Percentiles rank a stretch among this genome's conserved stretches.
These are phyloP conservation scores for Talaromyces sp. DNA, from an alignment of 2,329 filamentous ascomycete genomes.

Conservation along the genomic window DNA sequence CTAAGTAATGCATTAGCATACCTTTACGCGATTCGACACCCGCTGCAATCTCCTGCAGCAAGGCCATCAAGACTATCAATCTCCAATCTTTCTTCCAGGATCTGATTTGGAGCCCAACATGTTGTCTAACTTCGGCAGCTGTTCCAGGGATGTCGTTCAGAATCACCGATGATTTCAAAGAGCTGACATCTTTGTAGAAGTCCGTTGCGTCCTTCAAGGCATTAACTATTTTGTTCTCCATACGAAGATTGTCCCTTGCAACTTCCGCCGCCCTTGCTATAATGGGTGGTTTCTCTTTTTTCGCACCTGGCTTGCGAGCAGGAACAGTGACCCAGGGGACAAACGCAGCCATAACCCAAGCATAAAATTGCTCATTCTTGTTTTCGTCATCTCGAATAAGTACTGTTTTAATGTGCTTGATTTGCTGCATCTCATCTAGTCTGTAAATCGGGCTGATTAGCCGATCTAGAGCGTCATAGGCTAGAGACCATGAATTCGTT, in stretches of 20 bases:
- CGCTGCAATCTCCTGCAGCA: conserved; percentile 40
- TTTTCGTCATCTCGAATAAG: conserved; percentile 58
- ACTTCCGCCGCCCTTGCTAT: conserved; percentile 62
- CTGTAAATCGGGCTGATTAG: conserved; percentile 36
- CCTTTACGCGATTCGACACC: conserved; percentile 31
- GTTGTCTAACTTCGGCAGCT: conserved; percentile 35
- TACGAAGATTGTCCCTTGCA: conserved; percentile 73
- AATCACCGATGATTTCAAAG: conserved; percentile 50
- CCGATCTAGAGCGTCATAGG: conserved; percentile 62
- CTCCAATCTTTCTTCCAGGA: conserved; percentile 40
- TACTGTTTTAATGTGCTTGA: conserved; percentile 36
- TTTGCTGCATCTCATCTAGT: conserved; percentile 1
- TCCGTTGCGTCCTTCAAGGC: conserved; percentile 63
- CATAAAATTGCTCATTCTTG: conserved; percentile 60
- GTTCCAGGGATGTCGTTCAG: conserved; percentile 27
- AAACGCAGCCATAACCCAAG: conserved; percentile 74
- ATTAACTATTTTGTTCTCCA: conserved; percentile 70
- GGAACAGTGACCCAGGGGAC: conserved; percentile 65
- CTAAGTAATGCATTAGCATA: conserved; percentile 25
- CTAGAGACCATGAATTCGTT: conserved; percentile 57
- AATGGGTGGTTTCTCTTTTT: conserved; percentile 49
- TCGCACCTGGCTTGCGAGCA: conserved; percentile 35
- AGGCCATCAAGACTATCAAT: conserved; percentile 37
- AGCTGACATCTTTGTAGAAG: conserved; percentile 62
- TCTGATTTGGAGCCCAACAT: conserved; percentile 35